Conservation (phyloP, 1,284 basidiomycete species). For the Meira miltonrushii region DNA sequence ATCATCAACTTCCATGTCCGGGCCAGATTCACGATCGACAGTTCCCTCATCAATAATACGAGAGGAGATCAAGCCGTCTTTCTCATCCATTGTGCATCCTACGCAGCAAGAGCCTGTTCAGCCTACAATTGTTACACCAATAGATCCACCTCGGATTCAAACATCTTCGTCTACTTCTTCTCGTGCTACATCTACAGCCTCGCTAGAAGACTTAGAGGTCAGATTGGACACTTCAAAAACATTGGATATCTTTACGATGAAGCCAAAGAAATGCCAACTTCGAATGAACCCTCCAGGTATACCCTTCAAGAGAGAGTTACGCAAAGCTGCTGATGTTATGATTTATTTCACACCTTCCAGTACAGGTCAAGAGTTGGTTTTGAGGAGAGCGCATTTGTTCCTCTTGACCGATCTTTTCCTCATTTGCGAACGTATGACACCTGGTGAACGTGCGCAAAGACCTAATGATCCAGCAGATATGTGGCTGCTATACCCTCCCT, state of each 20-base stretch:
- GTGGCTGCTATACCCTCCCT: constrained; percentile 89
- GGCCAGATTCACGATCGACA: constrained; percentile 12
- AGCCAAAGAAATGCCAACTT: constrained; percentile 84
- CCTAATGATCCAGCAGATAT: constrained; percentile 61
- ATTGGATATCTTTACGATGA: constrained; percentile 93
- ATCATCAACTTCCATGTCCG: constrained; percentile 33
- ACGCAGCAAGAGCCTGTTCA: neutral
- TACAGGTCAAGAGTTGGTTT: constrained; percentile 57
- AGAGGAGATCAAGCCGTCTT: neutral
- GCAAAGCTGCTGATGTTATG: constrained; percentile 68
- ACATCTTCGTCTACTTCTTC: neutral
- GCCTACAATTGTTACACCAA: too few relatives aligned
- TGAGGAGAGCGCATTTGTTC: constrained; percentile 75
- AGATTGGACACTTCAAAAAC: constrained; percentile 73
- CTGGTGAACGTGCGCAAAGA: constrained; percentile 25
- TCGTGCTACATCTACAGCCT: neutral
- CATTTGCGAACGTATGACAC: constrained; percentile 57
- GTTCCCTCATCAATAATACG: too few relatives aligned
- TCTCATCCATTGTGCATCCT: neutral
- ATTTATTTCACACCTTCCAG: constrained; percentile 74
- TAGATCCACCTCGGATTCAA: too few relatives aligned
- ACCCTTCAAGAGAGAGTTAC: constrained; percentile 73
- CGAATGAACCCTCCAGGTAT: constrained; percentile 80
- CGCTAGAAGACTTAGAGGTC: constrained; percentile 65
- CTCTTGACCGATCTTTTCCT: constrained; percentile 88